phyloP scores from a whole-genome alignment of 441 rosid genomes.

The Euphorbia corollata region DNA sequence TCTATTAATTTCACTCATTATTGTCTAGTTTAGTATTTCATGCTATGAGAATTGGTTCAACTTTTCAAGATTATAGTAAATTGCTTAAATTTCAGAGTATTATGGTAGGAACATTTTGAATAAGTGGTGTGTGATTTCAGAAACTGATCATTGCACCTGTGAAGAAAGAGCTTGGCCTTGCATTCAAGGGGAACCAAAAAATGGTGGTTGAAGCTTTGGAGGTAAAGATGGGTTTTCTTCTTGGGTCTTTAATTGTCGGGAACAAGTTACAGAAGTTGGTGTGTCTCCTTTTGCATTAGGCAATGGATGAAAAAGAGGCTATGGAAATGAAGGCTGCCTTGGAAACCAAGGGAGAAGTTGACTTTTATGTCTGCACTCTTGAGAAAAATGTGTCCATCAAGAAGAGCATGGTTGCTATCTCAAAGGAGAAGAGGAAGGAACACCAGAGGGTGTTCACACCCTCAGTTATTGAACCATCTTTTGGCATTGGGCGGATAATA shows the following conservation, averaged over 20 bases:
- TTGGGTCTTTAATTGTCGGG: background rate
- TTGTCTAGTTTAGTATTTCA: background rate
- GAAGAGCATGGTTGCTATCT: conserved; percentile 58
- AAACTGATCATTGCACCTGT: conserved; percentile 52
- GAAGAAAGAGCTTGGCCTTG: conserved; percentile 66
- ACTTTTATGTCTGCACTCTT: conserved; percentile 51
- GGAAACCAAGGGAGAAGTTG: conserved; percentile 59
- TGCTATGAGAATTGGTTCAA: background rate
- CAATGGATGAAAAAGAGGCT: conserved; percentile 60
- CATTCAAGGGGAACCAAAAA: conserved; percentile 57
- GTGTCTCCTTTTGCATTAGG: conserved; percentile 24
- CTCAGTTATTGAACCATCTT: conserved; percentile 67
- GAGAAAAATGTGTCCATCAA: conserved; percentile 42
- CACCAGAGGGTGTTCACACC: conserved; percentile 68
- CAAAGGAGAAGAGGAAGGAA: conserved; percentile 66
- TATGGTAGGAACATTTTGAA: conserved; percentile 2
- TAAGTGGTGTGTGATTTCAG: conserved; percentile 28
- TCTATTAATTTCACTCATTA: conserved; percentile 1
- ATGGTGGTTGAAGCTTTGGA: conserved; percentile 64
- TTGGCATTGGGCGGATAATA: conserved; percentile 66
- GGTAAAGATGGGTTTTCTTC: conserved; percentile 29
- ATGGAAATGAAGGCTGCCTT: conserved; percentile 49
- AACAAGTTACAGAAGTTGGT: background rate
- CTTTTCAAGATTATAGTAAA: background rate
- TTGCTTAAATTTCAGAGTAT: background rate